Percentiles rank a stretch among this genome's conserved stretches.
Evolutionary conservation across 2,329 filamentous ascomycete genomes (phyloP).

Genomic region (Trichophaea hybrida): DNA sequence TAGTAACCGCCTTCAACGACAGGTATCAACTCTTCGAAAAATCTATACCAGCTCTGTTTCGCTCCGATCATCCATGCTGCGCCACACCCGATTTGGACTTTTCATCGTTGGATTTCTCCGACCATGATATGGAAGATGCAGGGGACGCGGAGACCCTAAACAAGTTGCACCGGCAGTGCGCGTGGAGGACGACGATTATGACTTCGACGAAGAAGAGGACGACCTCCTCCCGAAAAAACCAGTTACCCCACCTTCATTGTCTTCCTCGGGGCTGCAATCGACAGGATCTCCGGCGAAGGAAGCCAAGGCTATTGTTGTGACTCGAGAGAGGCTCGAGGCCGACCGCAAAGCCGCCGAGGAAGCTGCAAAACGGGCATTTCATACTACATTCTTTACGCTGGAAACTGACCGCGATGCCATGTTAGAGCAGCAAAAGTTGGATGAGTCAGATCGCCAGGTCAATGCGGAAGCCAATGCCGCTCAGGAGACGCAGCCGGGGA

Average conservation of each 20-base stretch:
- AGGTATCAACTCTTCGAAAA: conserved; percentile 27
- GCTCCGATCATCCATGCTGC: conserved; percentile 25
- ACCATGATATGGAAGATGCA: conserved; percentile 18
- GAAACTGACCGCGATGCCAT: conserved; percentile 93
- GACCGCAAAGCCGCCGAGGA: conserved; percentile 83
- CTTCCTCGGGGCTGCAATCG: conserved; percentile 46
- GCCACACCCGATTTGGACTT: conserved; percentile 23
- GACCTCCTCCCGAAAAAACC: conserved; percentile 42
- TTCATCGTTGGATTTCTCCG: conserved; percentile 21
- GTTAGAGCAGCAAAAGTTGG: conserved; percentile 91
- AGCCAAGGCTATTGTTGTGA: conserved; percentile 47
- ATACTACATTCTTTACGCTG: conserved; percentile 85
- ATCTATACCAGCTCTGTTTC: conserved; percentile 26
- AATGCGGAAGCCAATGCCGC: conserved; percentile 60
- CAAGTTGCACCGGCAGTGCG: conserved; percentile 13
- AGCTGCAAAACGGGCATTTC: conserved; percentile 75
- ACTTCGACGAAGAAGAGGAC: conserved; percentile 48
- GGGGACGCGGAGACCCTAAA: conserved; percentile 14
- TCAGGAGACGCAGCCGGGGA: conserved; percentile 43
- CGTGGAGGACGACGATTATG: conserved; percentile 60
- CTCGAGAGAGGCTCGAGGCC: conserved; percentile 83
- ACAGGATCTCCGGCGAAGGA: conserved; percentile 36
- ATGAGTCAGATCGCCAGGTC: conserved; percentile 90
- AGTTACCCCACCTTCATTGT: conserved; percentile 50
- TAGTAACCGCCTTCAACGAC: conserved; percentile 25